These are phyloP conservation scores for Cenchrus americanus DNA, from an alignment of 176 grass and related monocot genomes.

Conservation along the genomic window DNA sequence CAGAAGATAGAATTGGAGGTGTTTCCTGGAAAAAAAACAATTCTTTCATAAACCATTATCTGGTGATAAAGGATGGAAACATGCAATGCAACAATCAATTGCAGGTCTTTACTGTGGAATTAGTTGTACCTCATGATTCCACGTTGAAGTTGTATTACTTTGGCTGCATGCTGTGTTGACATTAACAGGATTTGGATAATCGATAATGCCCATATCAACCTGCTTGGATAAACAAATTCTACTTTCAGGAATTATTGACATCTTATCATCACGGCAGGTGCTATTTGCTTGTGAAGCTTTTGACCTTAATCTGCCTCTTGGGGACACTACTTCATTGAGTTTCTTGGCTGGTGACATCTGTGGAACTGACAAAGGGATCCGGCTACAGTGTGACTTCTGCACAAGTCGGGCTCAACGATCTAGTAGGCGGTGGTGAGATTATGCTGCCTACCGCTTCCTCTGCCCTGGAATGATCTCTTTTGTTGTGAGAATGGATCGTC, in stretches of 20 bases:
- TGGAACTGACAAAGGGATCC: constrained; percentile 29
- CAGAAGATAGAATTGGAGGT: background rate
- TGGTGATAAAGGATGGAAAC: background rate
- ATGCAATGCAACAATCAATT: background rate
- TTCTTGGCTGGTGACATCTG: constrained; percentile 22
- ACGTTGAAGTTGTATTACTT: background rate
- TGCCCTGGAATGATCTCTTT: background rate
- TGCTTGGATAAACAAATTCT: constrained; percentile 33
- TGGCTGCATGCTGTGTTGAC: constrained; percentile 32
- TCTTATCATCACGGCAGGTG: background rate
- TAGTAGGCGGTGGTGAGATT: constrained; percentile 45
- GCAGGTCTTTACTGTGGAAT: background rate
- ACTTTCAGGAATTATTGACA: constrained; percentile 15
- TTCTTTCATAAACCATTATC: background rate
- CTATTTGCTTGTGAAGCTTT: constrained; percentile 41
- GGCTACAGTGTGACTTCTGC: constrained; percentile 49
- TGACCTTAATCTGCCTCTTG: constrained; percentile 46
- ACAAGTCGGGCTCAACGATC: constrained; percentile 42
- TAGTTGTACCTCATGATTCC: constrained; percentile 42
- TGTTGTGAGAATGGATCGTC: constrained; percentile 3
- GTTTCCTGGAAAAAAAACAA: constrained; percentile 39
- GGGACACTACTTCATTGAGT: constrained; percentile 45
- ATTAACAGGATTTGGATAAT: constrained; percentile 1
- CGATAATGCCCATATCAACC: constrained; percentile 18
- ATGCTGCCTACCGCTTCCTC: constrained; percentile 36